These are phyloP conservation scores for Patellifolia procumbens DNA, from an alignment of 179 eudicot species.

Conservation along the genomic window DNA sequence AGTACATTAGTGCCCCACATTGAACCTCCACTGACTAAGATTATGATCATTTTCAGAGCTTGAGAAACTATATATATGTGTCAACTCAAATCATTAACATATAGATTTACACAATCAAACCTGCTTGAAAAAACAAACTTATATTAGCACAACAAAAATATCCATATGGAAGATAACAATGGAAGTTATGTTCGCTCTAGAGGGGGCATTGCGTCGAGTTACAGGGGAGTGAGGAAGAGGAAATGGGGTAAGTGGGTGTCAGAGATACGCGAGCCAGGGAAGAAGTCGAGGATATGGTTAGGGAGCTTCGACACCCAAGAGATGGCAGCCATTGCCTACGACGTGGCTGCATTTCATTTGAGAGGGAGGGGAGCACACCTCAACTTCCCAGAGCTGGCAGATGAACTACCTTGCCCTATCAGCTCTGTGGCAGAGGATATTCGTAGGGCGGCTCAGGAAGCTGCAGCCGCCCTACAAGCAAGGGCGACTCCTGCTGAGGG, in stretches of 20 bases:
- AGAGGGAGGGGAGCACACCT: conserved; percentile 41
- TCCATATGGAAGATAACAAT: conserved; percentile 13
- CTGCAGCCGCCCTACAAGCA: conserved; percentile 31
- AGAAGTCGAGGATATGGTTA: conserved; percentile 42
- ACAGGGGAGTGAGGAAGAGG: conserved; percentile 47
- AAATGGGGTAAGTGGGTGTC: conserved; percentile 56
- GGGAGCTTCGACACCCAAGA: conserved; percentile 48
- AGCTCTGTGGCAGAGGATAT: conserved; percentile 47
- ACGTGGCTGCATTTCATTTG: conserved; percentile 42
- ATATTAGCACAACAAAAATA: too few species aligned
- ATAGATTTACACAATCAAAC: background rate
- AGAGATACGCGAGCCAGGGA: conserved; percentile 46
- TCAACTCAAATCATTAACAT: background rate
- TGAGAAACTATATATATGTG: background rate
- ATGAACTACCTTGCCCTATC: conserved; percentile 36
- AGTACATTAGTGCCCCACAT: conserved; percentile 24
- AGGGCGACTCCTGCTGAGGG: background rate
- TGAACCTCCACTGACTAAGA: background rate
- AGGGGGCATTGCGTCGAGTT: conserved; percentile 33
- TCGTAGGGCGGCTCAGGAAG: conserved; percentile 56
- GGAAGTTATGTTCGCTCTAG: background rate
- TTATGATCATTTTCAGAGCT: background rate
- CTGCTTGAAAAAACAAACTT: background rate
- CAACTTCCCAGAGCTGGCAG: conserved; percentile 52
- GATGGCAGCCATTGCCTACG: conserved; percentile 50